These are phyloP conservation scores for Podila verticillata DNA, from an alignment of 192 early-diverging fungal species.

Conservation along the genomic window DNA sequence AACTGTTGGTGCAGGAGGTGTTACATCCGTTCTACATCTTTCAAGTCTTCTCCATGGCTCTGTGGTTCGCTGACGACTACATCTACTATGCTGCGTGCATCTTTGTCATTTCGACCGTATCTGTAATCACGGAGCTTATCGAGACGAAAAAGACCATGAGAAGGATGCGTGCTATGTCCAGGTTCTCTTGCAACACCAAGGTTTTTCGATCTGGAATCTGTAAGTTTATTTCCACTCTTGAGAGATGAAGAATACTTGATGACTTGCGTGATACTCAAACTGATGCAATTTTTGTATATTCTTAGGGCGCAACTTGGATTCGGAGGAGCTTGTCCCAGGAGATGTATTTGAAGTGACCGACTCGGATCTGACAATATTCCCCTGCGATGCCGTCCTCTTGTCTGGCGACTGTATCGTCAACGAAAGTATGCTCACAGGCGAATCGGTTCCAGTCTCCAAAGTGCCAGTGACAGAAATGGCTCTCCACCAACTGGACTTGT, in stretches of 20 bases:
- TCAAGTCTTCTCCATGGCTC: conserved; percentile 76
- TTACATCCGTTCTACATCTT: conserved; percentile 88
- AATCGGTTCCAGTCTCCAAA: conserved; percentile 95
- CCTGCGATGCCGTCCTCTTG: conserved; percentile 93
- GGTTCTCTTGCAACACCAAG: conserved; percentile 81
- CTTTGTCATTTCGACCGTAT: conserved; percentile 83
- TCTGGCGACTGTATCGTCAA: conserved; percentile 97
- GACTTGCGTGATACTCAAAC: not conserved
- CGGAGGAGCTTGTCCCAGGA: conserved; percentile 91
- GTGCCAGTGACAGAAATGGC: conserved; percentile 74
- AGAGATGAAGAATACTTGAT: not conserved
- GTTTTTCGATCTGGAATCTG: conserved; percentile 72
- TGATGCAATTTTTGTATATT: not conserved
- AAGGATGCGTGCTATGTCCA: conserved; percentile 84
- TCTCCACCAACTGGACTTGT: conserved; percentile 73
- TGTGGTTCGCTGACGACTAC: conserved; percentile 93
- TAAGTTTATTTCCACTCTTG: conserved; percentile 32
- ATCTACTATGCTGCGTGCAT: conserved; percentile 96
- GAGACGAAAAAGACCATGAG: conserved; percentile 83
- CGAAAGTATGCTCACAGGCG: conserved; percentile 98
- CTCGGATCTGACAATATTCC: conserved; percentile 69
- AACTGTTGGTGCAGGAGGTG: conserved; percentile 76
- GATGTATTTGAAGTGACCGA: conserved; percentile 90
- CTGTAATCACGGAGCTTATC: conserved; percentile 79
- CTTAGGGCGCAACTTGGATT: conserved; percentile 53